Evolutionary conservation across 257 asterid genomes (phyloP).

Genomic region (Nicotiana tomentosiformis): DNA sequence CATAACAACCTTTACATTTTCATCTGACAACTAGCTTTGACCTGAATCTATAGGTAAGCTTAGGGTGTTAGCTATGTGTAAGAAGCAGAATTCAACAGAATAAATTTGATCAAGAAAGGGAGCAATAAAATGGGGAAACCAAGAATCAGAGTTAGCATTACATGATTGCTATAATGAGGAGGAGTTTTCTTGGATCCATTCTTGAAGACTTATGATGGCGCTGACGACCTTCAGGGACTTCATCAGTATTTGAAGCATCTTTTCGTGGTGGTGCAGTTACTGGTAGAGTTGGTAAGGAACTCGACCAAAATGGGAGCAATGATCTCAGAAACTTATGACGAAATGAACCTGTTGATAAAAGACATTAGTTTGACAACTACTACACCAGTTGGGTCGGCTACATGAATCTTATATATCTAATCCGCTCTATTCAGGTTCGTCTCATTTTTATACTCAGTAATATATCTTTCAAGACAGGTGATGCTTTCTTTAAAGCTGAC

Average conservation of each 20-base stretch:
- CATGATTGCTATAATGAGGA: constrained; percentile 78
- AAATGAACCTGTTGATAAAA: constrained; percentile 50
- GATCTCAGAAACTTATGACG: constrained; percentile 77
- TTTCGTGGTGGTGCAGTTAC: constrained; percentile 86
- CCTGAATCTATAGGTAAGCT: neutral
- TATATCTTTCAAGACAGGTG: neutral
- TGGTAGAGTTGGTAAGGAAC: constrained; percentile 80
- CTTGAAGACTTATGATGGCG: constrained; percentile 71
- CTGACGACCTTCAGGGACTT: constrained; percentile 59
- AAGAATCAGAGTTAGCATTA: constrained; percentile 24
- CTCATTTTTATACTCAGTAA: neutral
- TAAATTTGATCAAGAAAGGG: neutral
- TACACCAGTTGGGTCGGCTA: neutral
- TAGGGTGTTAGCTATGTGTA: neutral
- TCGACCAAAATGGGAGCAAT: constrained; percentile 92
- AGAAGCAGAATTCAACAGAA: neutral
- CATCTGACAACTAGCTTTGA: neutral
- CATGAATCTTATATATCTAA: neutral
- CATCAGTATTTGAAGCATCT: constrained; percentile 61
- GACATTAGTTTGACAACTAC: constrained; percentile 13
- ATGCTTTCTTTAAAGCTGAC: neutral
- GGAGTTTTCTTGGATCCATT: constrained; percentile 94
- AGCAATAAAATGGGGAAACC: neutral
- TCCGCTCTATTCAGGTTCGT: neutral
- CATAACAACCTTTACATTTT: neutral